Evolutionary conservation across 2,329 filamentous ascomycete species (phyloP), one percentile per base, ranked within the genome.

Genomic region (Trichoderma gracile): DNA sequence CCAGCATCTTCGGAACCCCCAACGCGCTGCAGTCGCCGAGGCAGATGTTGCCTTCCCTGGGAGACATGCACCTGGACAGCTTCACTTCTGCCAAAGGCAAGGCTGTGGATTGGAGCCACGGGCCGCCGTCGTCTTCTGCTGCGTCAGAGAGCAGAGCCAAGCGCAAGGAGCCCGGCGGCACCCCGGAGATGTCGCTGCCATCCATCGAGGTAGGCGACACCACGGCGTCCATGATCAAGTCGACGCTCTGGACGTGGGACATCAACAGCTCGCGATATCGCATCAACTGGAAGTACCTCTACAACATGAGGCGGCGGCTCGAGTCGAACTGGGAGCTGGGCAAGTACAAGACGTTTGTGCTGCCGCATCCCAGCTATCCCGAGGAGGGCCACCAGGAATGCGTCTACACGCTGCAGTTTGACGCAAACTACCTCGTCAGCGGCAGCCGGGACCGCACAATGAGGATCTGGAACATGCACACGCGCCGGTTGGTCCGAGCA

Each of bases 391-490:
- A 99, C 73, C 84, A 83, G 21, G 94, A 98, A 73, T 98, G 93
- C 75, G 93, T 99, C 14, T 99, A 99, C 76, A 94, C 92, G 2
- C 87, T 99, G 60, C 94, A 99, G 75, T 96, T 94, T 72, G 89
- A 89, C 61, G 84, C 89, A 1, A 89, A 92, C 68, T 95, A 89
- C 75, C 83, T 99, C 10, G 94, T 98, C 56, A 98, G 93, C 73
- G 95, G 95, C 17, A 98, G 94, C 72, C 86, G 95, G 60, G 95
- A 99, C 73, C 88, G 86, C 69, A 92, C 91, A 0, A 85, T 99
- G 68, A 88, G 94, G 46, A 89, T 97, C 56, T 99, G 95, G 95
- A 87, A 96, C 74, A 80, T 98, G 68, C 86, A 91, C 50, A 96
- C 90, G 0, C 88, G 89, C 65, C 86, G 94, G 42, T 80, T 97